A percentile compares a stretch with the other conserved stretches of the same genome.
These are phyloP conservation scores for Plasmodium fragile DNA, from an alignment of 169 alveolate genomes.

Conservation along the genomic window DNA sequence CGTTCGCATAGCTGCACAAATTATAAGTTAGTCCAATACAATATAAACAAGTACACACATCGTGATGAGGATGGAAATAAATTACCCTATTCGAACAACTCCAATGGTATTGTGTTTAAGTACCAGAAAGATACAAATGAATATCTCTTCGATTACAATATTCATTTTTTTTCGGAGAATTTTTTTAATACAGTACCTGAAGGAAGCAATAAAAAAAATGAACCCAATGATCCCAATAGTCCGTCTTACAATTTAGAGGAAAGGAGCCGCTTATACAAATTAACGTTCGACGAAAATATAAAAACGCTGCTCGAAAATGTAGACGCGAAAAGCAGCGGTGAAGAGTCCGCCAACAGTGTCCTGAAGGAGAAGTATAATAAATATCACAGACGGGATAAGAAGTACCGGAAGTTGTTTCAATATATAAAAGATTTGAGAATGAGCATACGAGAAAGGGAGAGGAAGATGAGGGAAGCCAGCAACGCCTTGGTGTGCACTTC, in stretches of 20 bases:
- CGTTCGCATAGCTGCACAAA: slow-evolving; percentile 33
- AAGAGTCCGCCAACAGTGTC: slow-evolving; percentile 62
- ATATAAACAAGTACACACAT: background rate
- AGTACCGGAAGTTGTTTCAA: slow-evolving; percentile 27
- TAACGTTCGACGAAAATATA: slow-evolving; percentile 21
- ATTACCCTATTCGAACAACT: background rate
- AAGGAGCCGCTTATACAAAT: background rate
- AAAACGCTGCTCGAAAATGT: slow-evolving; percentile 19
- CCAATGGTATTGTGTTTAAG: slow-evolving; percentile 10
- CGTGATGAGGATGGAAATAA: slow-evolving; percentile 6
- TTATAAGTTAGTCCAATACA: background rate
- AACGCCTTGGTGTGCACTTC: background rate
- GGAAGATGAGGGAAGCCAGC: slow-evolving; percentile 4
- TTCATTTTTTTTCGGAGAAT: background rate
- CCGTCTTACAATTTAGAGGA: slow-evolving; percentile 34
- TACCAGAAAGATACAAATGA: slow-evolving; percentile 24
- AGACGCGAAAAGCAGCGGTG: slow-evolving; percentile 51
- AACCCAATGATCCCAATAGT: background rate
- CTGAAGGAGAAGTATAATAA: slow-evolving; percentile 39
- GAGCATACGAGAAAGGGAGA: background rate
- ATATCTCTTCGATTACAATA: background rate
- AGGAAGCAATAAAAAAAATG: background rate
- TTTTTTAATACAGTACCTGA: background rate
- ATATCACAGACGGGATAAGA: slow-evolving; percentile 32
- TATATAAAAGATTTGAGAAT: slow-evolving; percentile 39